Evolutionary conservation across 257 asterid genomes (phyloP).

Genomic region (Fraxinus excelsior): DNA sequence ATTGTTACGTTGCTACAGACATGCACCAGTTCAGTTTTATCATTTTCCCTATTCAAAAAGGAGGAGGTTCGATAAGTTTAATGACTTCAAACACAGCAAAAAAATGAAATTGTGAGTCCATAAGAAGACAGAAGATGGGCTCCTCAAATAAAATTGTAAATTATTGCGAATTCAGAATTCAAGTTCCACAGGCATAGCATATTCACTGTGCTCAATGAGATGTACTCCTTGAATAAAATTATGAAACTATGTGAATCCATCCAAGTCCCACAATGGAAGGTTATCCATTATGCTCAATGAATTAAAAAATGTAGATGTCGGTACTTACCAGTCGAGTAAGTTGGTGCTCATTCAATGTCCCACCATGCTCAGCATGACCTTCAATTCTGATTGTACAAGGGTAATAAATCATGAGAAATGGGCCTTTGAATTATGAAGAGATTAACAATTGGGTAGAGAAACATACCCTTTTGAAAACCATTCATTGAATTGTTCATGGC

Average conservation of each 20-base stretch:
- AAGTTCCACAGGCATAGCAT: not conserved
- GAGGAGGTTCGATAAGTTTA: not conserved
- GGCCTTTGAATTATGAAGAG: slow-evolving; percentile 15
- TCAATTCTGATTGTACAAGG: slow-evolving; percentile 68
- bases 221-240: not conserved
- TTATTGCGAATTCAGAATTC: not conserved
- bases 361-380: slow-evolving; percentile 99
- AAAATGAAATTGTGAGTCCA: not conserved
- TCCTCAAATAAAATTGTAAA: not conserved
- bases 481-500: slow-evolving; percentile 97
- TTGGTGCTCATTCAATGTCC: slow-evolving; percentile 96
- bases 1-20: not conserved
- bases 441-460: slow-evolving; percentile 18
- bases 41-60: not conserved
- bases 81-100: not conserved
- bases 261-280: not conserved
- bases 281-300: slow-evolving; percentile 7
- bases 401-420: slow-evolving; percentile 34
- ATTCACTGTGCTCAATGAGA: not conserved
- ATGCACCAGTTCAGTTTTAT: not conserved
- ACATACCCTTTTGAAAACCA: slow-evolving; percentile 98
- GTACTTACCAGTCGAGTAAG: slow-evolving; percentile 91
- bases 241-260: not conserved
- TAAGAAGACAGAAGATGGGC: not conserved
- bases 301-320: slow-evolving; percentile 15